These are phyloP conservation scores for Infundibulicybe gibba DNA, from an alignment of 768 basidiomycete species.

Conservation along the genomic window DNA sequence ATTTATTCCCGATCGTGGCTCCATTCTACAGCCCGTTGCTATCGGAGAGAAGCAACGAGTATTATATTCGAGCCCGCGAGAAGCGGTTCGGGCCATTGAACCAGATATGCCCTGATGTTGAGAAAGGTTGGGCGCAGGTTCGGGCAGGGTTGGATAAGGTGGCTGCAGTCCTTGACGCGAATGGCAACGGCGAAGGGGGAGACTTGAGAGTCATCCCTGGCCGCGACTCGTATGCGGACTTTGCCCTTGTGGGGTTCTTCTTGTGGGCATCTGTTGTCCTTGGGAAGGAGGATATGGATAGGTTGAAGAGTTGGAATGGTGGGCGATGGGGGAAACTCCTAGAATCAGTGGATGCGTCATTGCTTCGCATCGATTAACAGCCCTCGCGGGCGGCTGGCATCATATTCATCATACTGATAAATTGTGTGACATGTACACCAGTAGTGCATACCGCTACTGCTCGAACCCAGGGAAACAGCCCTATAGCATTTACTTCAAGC, in stretches of 20 bases:
- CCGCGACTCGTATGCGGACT: constrained; percentile 9
- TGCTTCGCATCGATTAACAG: constrained; percentile 2
- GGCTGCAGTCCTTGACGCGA: constrained; percentile 8
- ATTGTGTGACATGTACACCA: too few species aligned
- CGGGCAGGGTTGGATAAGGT: constrained; percentile 8
- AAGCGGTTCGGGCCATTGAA: constrained; percentile 9
- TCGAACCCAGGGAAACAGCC: too few species aligned
- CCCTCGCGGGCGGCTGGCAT: too few species aligned
- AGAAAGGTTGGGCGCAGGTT: constrained; percentile 6
- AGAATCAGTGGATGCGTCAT: neutral
- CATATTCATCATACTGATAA: too few species aligned
- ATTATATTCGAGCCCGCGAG: constrained; percentile 9
- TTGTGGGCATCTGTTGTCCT: constrained; percentile 6
- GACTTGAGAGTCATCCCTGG: constrained; percentile 8
- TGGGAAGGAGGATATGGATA: constrained; percentile 3
- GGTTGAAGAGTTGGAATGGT: constrained; percentile 8
- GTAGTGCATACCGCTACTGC: too few species aligned
- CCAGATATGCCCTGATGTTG: constrained; percentile 10
- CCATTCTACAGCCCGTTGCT: constrained; percentile 5
- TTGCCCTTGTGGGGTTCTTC: constrained; percentile 4
- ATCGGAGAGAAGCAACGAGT: constrained; percentile 5
- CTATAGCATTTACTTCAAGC: too few species aligned
- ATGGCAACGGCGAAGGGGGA: neutral
- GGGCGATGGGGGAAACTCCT: constrained; percentile 9
- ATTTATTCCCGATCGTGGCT: too few species aligned